Evolutionary conservation across 768 basidiomycete genomes (phyloP).

Genomic region (Mycena floridula): DNA sequence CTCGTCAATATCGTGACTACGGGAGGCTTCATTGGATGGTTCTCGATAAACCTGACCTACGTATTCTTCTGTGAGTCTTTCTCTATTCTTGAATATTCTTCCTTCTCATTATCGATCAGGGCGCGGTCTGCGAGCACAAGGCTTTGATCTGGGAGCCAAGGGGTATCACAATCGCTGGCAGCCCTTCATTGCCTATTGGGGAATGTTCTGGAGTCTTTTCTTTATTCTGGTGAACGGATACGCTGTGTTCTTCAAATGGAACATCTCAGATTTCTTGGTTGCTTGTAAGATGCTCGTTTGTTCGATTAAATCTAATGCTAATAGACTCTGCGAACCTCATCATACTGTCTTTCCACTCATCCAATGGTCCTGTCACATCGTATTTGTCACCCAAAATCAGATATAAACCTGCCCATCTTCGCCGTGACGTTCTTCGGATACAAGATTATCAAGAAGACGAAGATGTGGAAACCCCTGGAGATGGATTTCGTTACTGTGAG

Average conservation of each 20-base stretch:
- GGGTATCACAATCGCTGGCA: conserved; percentile 57
- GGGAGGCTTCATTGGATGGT: conserved; percentile 66
- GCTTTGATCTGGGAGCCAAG: conserved; percentile 53
- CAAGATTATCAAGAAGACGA: conserved; percentile 35
- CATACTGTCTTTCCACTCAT: too few relatives aligned
- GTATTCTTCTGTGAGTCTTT: conserved; percentile 53
- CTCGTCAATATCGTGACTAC: conserved; percentile 64
- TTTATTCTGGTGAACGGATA: conserved; percentile 51
- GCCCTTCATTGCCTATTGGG: conserved; percentile 68
- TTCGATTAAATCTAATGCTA: conserved; percentile 38
- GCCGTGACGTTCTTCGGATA: conserved; percentile 34
- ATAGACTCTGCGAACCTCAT: conserved; percentile 8
- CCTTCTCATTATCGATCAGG: conserved; percentile 28
- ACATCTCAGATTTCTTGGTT: conserved; percentile 43
- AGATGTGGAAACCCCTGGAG: conserved; percentile 49
- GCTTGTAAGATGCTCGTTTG: conserved; percentile 28
- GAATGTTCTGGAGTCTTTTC: conserved; percentile 54
- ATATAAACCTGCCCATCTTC: conserved; percentile 46
- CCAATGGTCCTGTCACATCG: conserved; percentile 21
- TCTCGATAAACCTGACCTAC: conserved; percentile 65
- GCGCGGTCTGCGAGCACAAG: conserved; percentile 59
- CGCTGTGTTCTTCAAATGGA: conserved; percentile 61
- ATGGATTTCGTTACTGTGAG: conserved; percentile 69
- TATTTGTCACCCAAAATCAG: too few relatives aligned
- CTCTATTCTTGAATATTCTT: too few relatives aligned